Evolutionary conservation across 768 basidiomycete species (phyloP).

Genomic region (Tubosaeta sp.): DNA sequence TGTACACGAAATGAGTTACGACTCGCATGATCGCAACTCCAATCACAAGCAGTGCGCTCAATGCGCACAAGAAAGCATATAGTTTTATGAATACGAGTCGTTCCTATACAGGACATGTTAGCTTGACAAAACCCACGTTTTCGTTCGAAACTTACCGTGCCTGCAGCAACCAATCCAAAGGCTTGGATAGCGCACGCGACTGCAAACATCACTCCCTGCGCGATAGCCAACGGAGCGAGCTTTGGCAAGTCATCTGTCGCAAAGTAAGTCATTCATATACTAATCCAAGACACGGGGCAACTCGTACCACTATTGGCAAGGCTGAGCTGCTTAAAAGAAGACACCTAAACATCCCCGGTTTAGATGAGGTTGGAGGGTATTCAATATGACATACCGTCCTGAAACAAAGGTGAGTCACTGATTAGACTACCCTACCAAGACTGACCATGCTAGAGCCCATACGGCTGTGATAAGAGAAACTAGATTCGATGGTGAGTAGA

Average conservation of each 20-base stretch:
- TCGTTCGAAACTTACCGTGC: slow-evolving; percentile 38
- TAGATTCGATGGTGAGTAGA: slow-evolving; percentile 9
- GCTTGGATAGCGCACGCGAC: slow-evolving; percentile 46
- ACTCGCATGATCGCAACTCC: slow-evolving; percentile 52
- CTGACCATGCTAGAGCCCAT: slow-evolving; percentile 65
- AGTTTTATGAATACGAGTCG: slow-evolving; percentile 47
- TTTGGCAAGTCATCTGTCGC: slow-evolving; percentile 38
- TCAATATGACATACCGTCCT: slow-evolving; percentile 22
- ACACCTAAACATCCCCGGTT: slow-evolving; percentile 40
- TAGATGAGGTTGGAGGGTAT: neutral
- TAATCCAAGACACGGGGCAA: slow-evolving; percentile 3
- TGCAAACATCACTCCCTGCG: slow-evolving; percentile 57
- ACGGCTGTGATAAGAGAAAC: slow-evolving; percentile 45
- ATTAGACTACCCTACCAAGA: neutral
- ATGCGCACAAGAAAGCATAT: slow-evolving; percentile 49
- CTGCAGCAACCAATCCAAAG: slow-evolving; percentile 51
- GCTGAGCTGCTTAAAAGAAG: slow-evolving; percentile 53
- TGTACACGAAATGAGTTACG: slow-evolving; percentile 63
- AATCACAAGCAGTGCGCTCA: slow-evolving; percentile 45
- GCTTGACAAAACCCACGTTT: neutral
- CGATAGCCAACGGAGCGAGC: slow-evolving; percentile 53
- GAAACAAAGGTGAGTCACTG: neutral
- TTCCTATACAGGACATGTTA: slow-evolving; percentile 40
- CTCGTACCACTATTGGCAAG: slow-evolving; percentile 46
- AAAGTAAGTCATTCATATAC: neutral